These are phyloP conservation scores for Jaenimonas drosophilae DNA, from an alignment of 208 protist species.

Conservation along the genomic window DNA sequence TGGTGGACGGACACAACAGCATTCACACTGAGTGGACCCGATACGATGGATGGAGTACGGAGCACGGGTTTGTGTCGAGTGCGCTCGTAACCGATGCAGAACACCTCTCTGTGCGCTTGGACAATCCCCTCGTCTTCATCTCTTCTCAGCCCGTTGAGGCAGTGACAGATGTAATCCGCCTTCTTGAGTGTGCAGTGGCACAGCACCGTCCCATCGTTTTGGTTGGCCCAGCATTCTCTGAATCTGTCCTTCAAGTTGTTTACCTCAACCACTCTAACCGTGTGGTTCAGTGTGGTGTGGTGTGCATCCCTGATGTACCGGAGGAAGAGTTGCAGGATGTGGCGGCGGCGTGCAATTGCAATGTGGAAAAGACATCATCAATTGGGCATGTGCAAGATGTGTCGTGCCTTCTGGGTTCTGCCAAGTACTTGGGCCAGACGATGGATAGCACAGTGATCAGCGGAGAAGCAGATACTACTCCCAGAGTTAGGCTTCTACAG, in stretches of 20 bases:
- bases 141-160: conserved; percentile 37
- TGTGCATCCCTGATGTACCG: conserved; percentile 94
- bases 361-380: conserved; percentile 82
- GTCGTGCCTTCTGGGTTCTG: conserved; percentile 46
- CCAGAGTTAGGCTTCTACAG: conserved; percentile 93
- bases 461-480: conserved; percentile 49
- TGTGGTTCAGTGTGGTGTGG: conserved; percentile 84
- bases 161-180: conserved; percentile 48
- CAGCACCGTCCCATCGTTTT: conserved; percentile 50
- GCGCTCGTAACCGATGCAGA: conserved; percentile 97
- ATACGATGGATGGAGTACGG: conserved; percentile 97
- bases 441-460: conserved; percentile 97
- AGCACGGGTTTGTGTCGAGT: conserved; percentile 96
- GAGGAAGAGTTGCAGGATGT: conserved; percentile 99
- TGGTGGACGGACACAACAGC: conserved; percentile 96
- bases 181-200: conserved; percentile 55
- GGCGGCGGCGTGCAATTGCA: conserved; percentile 94
- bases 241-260: conserved; percentile 68
- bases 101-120: conserved; percentile 87
- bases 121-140: conserved; percentile 93
- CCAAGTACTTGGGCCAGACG: conserved; percentile 71
- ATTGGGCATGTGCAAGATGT: conserved; percentile 55
- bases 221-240: conserved; percentile 58
- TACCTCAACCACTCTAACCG: conserved; percentile 95
- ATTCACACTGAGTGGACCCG: conserved; percentile 95